These are phyloP conservation scores for Carallia brachiata DNA, from an alignment of 345 rosid genomes.

Conservation along the genomic window DNA sequence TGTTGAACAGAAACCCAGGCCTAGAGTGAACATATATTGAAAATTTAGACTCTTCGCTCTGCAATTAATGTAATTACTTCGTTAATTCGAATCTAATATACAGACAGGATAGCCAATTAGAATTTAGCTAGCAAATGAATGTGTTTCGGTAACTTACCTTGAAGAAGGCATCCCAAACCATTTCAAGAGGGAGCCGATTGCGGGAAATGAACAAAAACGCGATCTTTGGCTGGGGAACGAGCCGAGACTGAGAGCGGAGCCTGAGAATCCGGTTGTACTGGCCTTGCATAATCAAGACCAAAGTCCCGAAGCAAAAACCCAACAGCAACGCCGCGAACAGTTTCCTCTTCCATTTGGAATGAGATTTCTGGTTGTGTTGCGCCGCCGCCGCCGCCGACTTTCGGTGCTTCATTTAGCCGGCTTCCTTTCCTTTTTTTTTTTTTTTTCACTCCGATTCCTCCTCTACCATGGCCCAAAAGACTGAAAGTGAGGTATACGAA, in stretches of 20 bases:
- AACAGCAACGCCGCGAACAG: conserved; percentile 37
- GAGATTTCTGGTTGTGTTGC: conserved; percentile 41
- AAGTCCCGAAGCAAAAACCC: conserved; percentile 56
- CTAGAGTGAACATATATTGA: conserved; percentile 89
- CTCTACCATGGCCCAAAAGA: background rate
- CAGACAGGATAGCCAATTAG: background rate
- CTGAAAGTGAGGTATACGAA: background rate
- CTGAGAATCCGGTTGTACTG: conserved; percentile 49
- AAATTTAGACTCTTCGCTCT: conserved; percentile 75
- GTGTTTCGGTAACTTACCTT: conserved; percentile 34
- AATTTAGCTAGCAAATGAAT: too few relatives aligned
- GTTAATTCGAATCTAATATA: background rate
- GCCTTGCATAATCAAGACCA: conserved; percentile 52
- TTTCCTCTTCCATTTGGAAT: conserved; percentile 72
- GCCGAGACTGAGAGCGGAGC: conserved; percentile 43
- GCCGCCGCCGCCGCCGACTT: conserved; percentile 28
- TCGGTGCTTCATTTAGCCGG: conserved; percentile 57
- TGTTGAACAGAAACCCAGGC: conserved; percentile 82
- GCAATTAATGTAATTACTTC: conserved; percentile 24
- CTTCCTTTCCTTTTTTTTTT: background rate
- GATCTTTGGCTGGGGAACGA: conserved; percentile 48
- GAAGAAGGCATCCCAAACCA: conserved; percentile 82
- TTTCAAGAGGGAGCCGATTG: conserved; percentile 82
- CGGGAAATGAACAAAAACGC: conserved; percentile 86
- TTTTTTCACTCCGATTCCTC: background rate